Percentiles rank a stretch among this genome's conserved stretches.
Evolutionary conservation across 345 rosid species (phyloP).

Genomic region (Sapria himalayana): DNA sequence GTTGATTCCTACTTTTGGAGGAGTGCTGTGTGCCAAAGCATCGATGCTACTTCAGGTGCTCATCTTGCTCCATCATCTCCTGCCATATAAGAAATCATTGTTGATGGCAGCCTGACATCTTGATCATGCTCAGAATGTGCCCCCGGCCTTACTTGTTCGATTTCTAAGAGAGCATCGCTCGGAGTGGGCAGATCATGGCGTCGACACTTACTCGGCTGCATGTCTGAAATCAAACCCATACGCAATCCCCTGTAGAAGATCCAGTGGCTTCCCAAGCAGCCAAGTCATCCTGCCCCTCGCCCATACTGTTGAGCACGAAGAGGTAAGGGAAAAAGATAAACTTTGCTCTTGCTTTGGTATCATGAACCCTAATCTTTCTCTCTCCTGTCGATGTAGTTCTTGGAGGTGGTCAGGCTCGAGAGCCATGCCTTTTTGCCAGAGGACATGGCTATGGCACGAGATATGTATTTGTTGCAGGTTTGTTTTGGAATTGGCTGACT

Average conservation of each 20-base stretch:
- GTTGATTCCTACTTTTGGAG: conserved; percentile 58
- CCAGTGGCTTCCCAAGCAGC: conserved; percentile 86
- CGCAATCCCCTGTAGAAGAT: conserved; percentile 83
- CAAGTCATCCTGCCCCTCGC: conserved; percentile 95
- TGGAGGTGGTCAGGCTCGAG: conserved; percentile 86
- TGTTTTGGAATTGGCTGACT: conserved; percentile 2
- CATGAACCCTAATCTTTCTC: background rate
- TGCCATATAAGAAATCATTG: no score
- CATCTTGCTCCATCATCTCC: no score
- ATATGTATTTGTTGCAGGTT: conserved; percentile 94
- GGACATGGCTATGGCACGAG: conserved; percentile 81
- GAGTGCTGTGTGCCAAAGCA: conserved; percentile 95
- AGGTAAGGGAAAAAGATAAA: no score
- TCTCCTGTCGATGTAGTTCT: conserved; percentile 28
- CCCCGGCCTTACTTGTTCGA: conserved; percentile 83
- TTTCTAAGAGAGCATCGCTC: conserved; percentile 95
- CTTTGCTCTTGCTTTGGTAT: background rate
- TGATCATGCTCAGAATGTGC: conserved; percentile 39
- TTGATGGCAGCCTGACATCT: background rate
- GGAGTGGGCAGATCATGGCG: conserved; percentile 96
- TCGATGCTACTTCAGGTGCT: conserved; percentile 99
- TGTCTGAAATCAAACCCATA: conserved; percentile 59
- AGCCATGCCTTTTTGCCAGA: conserved; percentile 88
- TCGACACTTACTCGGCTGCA: conserved; percentile 90
- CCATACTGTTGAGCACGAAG: conserved; percentile 92